Evolutionary conservation across 2,329 filamentous ascomycete genomes (phyloP).

Genomic region (Xylariaceae sp.): DNA sequence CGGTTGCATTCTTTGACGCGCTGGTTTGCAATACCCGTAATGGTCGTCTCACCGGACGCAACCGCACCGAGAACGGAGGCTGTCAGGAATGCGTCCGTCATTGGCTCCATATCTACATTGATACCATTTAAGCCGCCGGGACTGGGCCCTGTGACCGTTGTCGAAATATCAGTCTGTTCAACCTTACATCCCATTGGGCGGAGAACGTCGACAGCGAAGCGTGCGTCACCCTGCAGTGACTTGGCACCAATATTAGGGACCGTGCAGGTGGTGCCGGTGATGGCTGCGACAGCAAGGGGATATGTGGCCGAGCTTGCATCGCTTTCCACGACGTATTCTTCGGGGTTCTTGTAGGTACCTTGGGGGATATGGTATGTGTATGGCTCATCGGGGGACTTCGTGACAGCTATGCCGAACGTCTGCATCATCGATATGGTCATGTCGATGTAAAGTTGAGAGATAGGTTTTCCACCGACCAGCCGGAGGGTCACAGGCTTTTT

Average conservation of each 20-base stretch:
- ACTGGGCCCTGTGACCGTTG: slow-evolving; percentile 86
- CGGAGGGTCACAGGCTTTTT: slow-evolving; percentile 88
- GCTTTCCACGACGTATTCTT: slow-evolving; percentile 87
- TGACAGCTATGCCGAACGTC: slow-evolving; percentile 79
- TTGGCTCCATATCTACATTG: slow-evolving; percentile 92
- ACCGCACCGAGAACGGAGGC: slow-evolving; percentile 91
- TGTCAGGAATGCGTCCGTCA: slow-evolving; percentile 97
- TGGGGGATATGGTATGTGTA: slow-evolving; percentile 94
- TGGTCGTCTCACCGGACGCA: slow-evolving; percentile 76
- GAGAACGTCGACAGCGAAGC: slow-evolving; percentile 87
- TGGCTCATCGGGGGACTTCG: slow-evolving; percentile 69
- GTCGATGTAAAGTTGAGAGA: slow-evolving; percentile 95
- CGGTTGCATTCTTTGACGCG: slow-evolving; percentile 98
- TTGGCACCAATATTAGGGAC: slow-evolving; percentile 92
- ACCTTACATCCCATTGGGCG: slow-evolving; percentile 91
- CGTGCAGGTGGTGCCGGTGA: slow-evolving; percentile 92
- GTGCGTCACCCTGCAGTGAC: slow-evolving; percentile 90
- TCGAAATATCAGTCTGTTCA: slow-evolving; percentile 77
- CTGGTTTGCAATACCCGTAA: slow-evolving; percentile 94
- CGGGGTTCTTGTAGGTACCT: slow-evolving; percentile 76
- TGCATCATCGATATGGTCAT: slow-evolving; percentile 99
- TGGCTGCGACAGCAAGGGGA: slow-evolving; percentile 87
- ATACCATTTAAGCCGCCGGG: slow-evolving; percentile 70
- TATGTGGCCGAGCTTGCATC: slow-evolving; percentile 98
- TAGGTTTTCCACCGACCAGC: slow-evolving; percentile 92